A percentile compares a stretch with the other conserved stretches of the same genome.
These are phyloP conservation scores for Cardamine occulta DNA, from an alignment of 345 rosid species.

Conservation along the genomic window DNA sequence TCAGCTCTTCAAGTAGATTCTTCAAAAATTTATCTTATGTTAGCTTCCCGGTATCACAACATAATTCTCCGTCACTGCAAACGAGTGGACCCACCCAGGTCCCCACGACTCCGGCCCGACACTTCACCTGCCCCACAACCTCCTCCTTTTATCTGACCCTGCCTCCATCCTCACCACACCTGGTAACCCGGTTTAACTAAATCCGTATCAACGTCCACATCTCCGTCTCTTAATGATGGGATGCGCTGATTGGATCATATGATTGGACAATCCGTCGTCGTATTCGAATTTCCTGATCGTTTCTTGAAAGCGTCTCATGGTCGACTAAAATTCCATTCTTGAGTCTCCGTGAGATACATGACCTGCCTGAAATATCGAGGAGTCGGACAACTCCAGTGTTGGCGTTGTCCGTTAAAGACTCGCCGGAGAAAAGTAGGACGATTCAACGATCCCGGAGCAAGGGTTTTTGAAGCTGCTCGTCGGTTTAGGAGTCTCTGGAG, in stretches of 20 bases:
- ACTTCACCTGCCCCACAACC: slow-evolving; percentile 76
- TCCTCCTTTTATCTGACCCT: slow-evolving; percentile 77
- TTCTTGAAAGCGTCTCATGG: slow-evolving; percentile 64
- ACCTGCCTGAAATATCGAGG: slow-evolving; percentile 91
- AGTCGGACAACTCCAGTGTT: slow-evolving; percentile 85
- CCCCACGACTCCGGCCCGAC: slow-evolving; percentile 79
- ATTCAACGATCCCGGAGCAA: slow-evolving; percentile 70
- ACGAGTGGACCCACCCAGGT: slow-evolving; percentile 97
- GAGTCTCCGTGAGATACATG: slow-evolving; percentile 88
- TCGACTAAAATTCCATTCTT: slow-evolving; percentile 75
- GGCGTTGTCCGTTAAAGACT: slow-evolving; percentile 87
- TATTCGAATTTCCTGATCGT: slow-evolving; percentile 77
- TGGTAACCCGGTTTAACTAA: slow-evolving; percentile 72
- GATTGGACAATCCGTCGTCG: slow-evolving; percentile 67
- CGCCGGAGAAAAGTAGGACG: slow-evolving; percentile 79
- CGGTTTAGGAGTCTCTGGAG: slow-evolving; percentile 82
- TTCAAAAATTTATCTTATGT: slow-evolving; percentile 69
- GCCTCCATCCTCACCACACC: slow-evolving; percentile 83
- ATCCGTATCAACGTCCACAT: slow-evolving; percentile 82
- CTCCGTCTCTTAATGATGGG: slow-evolving; percentile 75
- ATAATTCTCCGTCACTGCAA: slow-evolving; percentile 86
- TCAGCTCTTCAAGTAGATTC: slow-evolving; percentile 82
- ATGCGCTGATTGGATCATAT: slow-evolving; percentile 83
- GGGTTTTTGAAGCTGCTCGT: slow-evolving; percentile 48
- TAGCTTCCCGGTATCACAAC: slow-evolving; percentile 91